A percentile compares a stretch with the other conserved stretches of the same genome.
Conservation (phyloP, 345 rosid species). For the Pistacia atlantica region DNA sequence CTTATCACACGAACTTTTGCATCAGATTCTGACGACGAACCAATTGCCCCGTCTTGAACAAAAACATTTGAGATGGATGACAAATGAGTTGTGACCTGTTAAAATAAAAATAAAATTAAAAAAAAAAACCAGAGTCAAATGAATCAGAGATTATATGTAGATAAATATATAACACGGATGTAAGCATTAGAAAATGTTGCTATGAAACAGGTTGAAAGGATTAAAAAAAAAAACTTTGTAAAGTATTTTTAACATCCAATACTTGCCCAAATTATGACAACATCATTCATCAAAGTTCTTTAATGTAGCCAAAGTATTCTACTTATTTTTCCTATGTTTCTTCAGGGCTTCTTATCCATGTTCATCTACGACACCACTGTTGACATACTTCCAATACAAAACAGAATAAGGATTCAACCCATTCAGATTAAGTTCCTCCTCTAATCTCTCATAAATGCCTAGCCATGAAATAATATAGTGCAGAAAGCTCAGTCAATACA, state of each 20-base stretch:
- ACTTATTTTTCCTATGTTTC: not conserved
- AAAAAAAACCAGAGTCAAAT: not conserved
- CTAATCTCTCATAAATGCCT: not conserved
- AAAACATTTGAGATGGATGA: conserved; percentile 34
- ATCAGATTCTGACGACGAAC: conserved; percentile 25
- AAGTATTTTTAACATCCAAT: not conserved
- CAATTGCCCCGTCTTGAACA: conserved; percentile 41
- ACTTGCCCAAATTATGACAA: not conserved
- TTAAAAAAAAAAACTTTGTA: too few species aligned
- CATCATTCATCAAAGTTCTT: not conserved
- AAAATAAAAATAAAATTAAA: not conserved
- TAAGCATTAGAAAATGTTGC: conserved; percentile 3
- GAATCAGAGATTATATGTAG: not conserved
- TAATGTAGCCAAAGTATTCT: not conserved
- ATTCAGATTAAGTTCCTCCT: not conserved
- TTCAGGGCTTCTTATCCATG: not conserved
- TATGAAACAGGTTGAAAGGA: not conserved
- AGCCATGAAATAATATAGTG: not conserved
- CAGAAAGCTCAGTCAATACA: conserved; percentile 5
- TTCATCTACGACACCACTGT: not conserved
- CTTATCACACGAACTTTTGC: conserved; percentile 46
- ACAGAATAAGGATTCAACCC: not conserved
- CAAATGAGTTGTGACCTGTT: conserved; percentile 33
- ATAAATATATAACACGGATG: not conserved
- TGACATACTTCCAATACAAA: not conserved